These are phyloP conservation scores for Conticribra guillardii DNA, from an alignment of 108 stramenopile genomes.

Conservation along the genomic window DNA sequence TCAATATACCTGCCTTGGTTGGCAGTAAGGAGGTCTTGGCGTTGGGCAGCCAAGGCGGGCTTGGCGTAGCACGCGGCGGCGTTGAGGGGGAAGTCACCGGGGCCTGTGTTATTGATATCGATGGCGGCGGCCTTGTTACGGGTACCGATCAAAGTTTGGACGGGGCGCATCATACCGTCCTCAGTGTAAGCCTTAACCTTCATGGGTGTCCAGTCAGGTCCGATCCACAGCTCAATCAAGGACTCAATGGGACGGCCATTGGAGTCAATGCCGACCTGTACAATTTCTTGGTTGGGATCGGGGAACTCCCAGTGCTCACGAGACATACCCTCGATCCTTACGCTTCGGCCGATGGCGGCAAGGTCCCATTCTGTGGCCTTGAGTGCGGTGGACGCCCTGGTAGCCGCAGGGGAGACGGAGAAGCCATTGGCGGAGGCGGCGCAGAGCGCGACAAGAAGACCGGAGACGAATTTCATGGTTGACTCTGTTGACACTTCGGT, in stretches of 20 bases:
- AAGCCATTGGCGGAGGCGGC: constrained; percentile 48
- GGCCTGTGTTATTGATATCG: constrained; percentile 59
- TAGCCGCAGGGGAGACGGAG: constrained; percentile 33
- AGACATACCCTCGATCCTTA: constrained; percentile 55
- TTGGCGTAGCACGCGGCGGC: constrained; percentile 53
- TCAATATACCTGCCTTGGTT: constrained; percentile 55
- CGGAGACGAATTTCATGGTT: constrained; percentile 51
- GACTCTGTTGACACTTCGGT: too few species aligned
- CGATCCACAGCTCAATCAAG: constrained; percentile 57
- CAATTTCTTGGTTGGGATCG: constrained; percentile 59
- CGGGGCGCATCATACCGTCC: constrained; percentile 58
- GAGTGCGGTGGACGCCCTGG: constrained; percentile 18
- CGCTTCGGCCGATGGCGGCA: constrained; percentile 43
- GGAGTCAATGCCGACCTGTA: constrained; percentile 57
- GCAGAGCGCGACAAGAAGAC: constrained; percentile 32
- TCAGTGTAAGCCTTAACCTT: constrained; percentile 63
- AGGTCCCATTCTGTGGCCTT: constrained; percentile 53
- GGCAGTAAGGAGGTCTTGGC: constrained; percentile 51
- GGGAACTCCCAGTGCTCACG: constrained; percentile 59
- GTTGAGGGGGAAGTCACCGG: constrained; percentile 58
- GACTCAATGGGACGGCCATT: constrained; percentile 56
- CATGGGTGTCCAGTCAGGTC: constrained; percentile 69
- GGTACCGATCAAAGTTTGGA: constrained; percentile 57
- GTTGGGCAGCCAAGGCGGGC: constrained; percentile 44
- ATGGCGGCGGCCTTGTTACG: constrained; percentile 60